Base-by-base conservation (phyloP, 495 filamentous ascomycete species). In the Tuber brumale region DNA sequence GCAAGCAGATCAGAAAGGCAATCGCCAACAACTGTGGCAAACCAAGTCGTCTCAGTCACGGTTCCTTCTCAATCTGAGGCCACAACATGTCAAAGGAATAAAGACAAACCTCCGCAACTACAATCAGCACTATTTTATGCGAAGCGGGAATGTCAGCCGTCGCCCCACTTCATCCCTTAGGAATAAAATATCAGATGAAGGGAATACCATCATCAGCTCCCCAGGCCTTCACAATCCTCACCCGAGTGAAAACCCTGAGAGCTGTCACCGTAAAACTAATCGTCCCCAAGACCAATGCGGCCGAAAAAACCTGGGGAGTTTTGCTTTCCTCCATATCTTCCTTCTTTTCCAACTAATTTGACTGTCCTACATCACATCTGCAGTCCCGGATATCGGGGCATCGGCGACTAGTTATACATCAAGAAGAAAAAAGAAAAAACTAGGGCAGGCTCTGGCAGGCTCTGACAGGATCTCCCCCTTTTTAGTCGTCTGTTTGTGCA, bases 301-400 rank as follows among this genome's bases (percentile, higher is more conserved):
- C 61, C 7, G 43, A n/a, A 43, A 43, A 46, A n/a, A 70, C 10
- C 10, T 70, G n/a, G 7, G 70, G 73, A 19, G 43, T 21, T 70
- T 48, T 75, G 10, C 44, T 75, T 46, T 75, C 73, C 69, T 27
- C 61, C 73, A 75, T 75, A n/a, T 70, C 37, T 19, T 70, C 19
- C 37, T 19, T 70, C 19, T 48, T 6, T 48, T 23, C 46, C 5
- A 23, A 8, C 19, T 48, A 48, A 23, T 48, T 48, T 48, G 45
- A 48, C 46, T 23, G 37, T 21, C 18, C 6, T 23, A 19, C 6
- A 48, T 23, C 46, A 48, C 46, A 48, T 23, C 19, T 21, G 46
- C 7, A 5, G 19, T 23, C 19, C 21, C 46, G 23, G 46, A 48
- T 48, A 48, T 48, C 19, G 18, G 46, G 46, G 46, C 46, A 23